Conservation (phyloP, 1,284 basidiomycete species). For the Tilletia setariae region DNA sequence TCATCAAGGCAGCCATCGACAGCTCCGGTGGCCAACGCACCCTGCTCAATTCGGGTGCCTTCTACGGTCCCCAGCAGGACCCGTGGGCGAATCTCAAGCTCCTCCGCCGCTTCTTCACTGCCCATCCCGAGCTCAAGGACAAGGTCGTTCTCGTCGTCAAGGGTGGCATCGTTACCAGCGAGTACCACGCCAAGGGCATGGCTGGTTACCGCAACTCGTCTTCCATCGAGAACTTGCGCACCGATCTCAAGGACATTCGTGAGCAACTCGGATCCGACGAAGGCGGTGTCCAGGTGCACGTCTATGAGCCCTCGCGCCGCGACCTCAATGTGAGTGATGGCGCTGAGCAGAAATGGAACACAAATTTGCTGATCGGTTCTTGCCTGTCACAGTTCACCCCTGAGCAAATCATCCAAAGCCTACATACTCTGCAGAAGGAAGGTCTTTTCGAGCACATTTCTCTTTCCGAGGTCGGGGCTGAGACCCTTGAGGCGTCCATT, state of each 20-base stretch:
- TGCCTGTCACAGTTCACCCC: slow-evolving; percentile 8
- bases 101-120: slow-evolving; percentile 58
- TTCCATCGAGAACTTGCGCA: slow-evolving; percentile 23
- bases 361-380: slow-evolving; percentile 4
- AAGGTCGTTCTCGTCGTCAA: slow-evolving; percentile 61
- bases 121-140: slow-evolving; percentile 62
- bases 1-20: slow-evolving; percentile 64
- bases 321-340: slow-evolving; percentile 25
- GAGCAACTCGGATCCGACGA: slow-evolving; percentile 30
- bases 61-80: slow-evolving; percentile 56
- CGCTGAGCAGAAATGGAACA: neutral
- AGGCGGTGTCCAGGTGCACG: slow-evolving; percentile 31
- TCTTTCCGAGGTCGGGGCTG: slow-evolving; percentile 41
- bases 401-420: slow-evolving; percentile 34
- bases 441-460: slow-evolving; percentile 44
- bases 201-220: slow-evolving; percentile 24
- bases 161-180: slow-evolving; percentile 55
- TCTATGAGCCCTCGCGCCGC: slow-evolving; percentile 40
- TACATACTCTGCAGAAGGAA: slow-evolving; percentile 32
- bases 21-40: slow-evolving; percentile 57
- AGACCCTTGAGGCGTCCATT: slow-evolving; percentile 32
- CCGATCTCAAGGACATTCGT: slow-evolving; percentile 29
- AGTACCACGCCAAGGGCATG: slow-evolving; percentile 28
- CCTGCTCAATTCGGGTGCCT: slow-evolving; percentile 54
- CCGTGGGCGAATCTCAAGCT: slow-evolving; percentile 57